These are phyloP conservation scores for Pisolithus microcarpus DNA, from an alignment of 768 basidiomycete species.

Conservation along the genomic window DNA sequence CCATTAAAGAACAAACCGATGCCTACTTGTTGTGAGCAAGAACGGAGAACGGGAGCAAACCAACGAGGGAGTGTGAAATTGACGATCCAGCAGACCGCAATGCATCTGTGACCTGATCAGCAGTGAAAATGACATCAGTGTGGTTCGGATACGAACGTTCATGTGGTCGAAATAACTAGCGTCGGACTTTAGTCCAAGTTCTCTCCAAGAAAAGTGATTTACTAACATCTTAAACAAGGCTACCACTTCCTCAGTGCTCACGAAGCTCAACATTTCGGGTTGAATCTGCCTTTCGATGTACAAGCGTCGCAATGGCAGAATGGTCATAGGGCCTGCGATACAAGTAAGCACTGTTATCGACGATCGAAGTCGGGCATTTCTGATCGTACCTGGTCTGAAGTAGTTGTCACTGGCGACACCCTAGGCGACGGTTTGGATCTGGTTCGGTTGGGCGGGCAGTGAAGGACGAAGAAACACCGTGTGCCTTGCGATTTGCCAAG, in stretches of 20 bases:
- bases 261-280: slow-evolving; percentile 90
- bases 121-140: neutral
- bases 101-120: slow-evolving; percentile 48
- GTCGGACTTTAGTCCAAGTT: slow-evolving; percentile 2
- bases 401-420: slow-evolving; percentile 83
- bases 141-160: slow-evolving; percentile 42
- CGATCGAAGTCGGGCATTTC: neutral
- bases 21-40: slow-evolving; percentile 83
- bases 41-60: slow-evolving; percentile 95
- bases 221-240: slow-evolving; percentile 85
- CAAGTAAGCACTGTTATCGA: slow-evolving; percentile 3
- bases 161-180: slow-evolving; percentile 68
- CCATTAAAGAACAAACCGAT: neutral
- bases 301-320: slow-evolving; percentile 71
- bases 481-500: slow-evolving; percentile 62
- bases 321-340: slow-evolving; percentile 73
- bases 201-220: neutral
- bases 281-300: slow-evolving; percentile 87
- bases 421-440: slow-evolving; percentile 46
- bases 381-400: slow-evolving; percentile 75
- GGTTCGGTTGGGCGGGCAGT: slow-evolving; percentile 31
- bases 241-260: slow-evolving; percentile 82
- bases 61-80: slow-evolving; percentile 90
- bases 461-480: slow-evolving; percentile 38
- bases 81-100: slow-evolving; percentile 71